phyloP scores from a whole-genome alignment of 352 stramenopile genomes.

The Globisporangium abappressorium region DNA sequence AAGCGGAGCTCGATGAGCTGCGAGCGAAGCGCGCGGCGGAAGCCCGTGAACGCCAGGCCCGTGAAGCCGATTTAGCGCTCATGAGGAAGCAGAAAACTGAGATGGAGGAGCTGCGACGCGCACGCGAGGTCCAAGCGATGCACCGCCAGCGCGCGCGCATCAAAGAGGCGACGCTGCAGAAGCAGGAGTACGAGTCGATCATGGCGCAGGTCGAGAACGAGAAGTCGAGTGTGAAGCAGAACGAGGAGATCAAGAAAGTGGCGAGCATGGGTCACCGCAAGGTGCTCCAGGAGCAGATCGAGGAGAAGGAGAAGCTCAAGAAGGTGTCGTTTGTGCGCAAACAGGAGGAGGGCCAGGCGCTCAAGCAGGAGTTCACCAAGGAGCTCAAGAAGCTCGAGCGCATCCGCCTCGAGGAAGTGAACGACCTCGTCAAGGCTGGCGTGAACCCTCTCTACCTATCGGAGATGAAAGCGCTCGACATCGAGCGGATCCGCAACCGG shows the following conservation, averaged over 20 bases:
- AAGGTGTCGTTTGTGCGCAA: conserved; percentile 71
- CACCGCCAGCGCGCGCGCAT: conserved; percentile 69
- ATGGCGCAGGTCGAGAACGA: conserved; percentile 79
- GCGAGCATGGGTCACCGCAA: conserved; percentile 65
- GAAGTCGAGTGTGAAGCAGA: conserved; percentile 45
- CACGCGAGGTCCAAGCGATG: conserved; percentile 63
- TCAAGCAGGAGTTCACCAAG: conserved; percentile 70
- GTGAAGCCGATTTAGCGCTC: conserved; percentile 79
- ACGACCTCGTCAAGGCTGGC: conserved; percentile 81
- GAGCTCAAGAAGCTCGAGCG: conserved; percentile 88
- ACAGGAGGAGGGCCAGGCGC: conserved; percentile 61
- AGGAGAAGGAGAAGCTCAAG: conserved; percentile 76
- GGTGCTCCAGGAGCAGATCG: conserved; percentile 90
- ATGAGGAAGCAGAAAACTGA: conserved; percentile 86
- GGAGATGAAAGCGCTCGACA: conserved; percentile 91
- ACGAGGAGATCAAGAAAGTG: conserved; percentile 67
- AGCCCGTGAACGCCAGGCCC: conserved; percentile 82
- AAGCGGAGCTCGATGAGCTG: conserved; percentile 90
- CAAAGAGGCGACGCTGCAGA: conserved; percentile 79
- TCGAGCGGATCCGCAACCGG: conserved; percentile 60
- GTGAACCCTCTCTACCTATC: conserved; percentile 90
- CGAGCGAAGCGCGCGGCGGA: conserved; percentile 89
- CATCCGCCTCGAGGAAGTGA: conserved; percentile 87
- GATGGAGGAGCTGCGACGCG: conserved; percentile 67
- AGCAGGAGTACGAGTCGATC: conserved; percentile 88